Conservation (phyloP, 129 eudicot species). For the Tanacetum coccineum region DNA sequence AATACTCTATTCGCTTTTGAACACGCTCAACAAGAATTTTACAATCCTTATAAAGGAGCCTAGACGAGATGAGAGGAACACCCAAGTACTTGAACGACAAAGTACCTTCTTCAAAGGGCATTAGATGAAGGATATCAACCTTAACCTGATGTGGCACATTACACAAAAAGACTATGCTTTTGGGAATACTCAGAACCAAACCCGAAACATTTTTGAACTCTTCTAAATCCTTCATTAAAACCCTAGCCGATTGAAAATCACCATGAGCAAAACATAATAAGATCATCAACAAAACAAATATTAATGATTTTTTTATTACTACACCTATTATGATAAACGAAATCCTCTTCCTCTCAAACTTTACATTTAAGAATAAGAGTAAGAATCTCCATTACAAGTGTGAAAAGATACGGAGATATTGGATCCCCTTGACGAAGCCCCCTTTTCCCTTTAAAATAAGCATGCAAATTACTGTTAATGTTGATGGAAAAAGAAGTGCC, state of each 20-base stretch:
- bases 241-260: background rate
- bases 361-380: too few species aligned
- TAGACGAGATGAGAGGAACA: background rate
- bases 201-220: background rate
- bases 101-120: background rate
- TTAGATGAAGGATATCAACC: background rate
- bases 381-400: too few species aligned
- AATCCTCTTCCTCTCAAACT: too few species aligned
- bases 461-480: too few species aligned
- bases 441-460: too few species aligned
- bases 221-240: background rate
- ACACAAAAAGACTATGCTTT: background rate
- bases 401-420: too few species aligned
- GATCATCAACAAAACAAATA: too few species aligned
- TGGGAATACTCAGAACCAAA: background rate
- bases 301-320: too few species aligned
- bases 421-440: too few species aligned
- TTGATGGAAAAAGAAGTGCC: too few species aligned
- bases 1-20: too few species aligned
- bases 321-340: too few species aligned
- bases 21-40: background rate
- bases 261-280: background rate
- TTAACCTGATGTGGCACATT: background rate
- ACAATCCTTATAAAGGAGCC: background rate
- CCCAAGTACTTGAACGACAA: background rate